A percentile compares a stretch with the other conserved stretches of the same genome.
phyloP scores from a whole-genome alignment of 2,329 filamentous ascomycete species.

The Tolypocladium ovalisporum region DNA sequence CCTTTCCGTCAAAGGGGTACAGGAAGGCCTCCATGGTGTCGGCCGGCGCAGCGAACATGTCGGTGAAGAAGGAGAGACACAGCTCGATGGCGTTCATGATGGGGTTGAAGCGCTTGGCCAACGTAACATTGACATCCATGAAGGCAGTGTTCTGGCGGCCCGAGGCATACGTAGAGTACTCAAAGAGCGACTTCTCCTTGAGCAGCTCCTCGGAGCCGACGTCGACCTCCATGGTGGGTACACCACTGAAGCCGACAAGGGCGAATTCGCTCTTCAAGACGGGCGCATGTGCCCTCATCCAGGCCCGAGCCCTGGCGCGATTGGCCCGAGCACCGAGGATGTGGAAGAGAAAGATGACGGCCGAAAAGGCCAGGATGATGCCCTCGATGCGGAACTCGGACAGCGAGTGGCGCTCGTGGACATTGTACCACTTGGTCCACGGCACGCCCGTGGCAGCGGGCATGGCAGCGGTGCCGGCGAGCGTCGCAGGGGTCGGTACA shows the following conservation, averaged over 20 bases:
- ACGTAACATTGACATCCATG: slow-evolving; percentile 69
- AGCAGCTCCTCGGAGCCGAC: slow-evolving; percentile 39
- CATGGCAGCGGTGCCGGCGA: slow-evolving; percentile 30
- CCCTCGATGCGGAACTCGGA: slow-evolving; percentile 84
- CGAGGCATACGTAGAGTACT: slow-evolving; percentile 80
- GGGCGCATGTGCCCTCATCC: slow-evolving; percentile 66
- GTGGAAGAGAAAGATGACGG: slow-evolving; percentile 67
- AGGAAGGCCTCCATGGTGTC: slow-evolving; percentile 69
- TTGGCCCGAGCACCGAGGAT: slow-evolving; percentile 73
- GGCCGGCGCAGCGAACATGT: slow-evolving; percentile 55
- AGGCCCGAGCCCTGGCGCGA: slow-evolving; percentile 66
- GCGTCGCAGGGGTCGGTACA: slow-evolving; percentile 33
- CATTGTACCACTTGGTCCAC: slow-evolving; percentile 92
- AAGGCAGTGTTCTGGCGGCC: slow-evolving; percentile 91
- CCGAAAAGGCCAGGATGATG: slow-evolving; percentile 64
- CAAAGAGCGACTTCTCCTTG: slow-evolving; percentile 79
- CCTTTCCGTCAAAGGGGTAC: slow-evolving; percentile 88
- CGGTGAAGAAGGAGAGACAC: slow-evolving; percentile 65
- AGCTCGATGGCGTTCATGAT: slow-evolving; percentile 50
- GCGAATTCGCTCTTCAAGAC: slow-evolving; percentile 73
- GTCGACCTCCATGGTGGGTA: slow-evolving; percentile 34
- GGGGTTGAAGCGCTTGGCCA: slow-evolving; percentile 84
- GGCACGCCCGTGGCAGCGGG: slow-evolving; percentile 44
- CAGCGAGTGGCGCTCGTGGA: slow-evolving; percentile 80
- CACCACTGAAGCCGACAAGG: slow-evolving; percentile 66